A percentile compares a stretch with the other conserved stretches of the same genome.
These are phyloP conservation scores for Aegilops umbellulata DNA, from an alignment of 176 grass and related monocot genomes.

Conservation along the genomic window DNA sequence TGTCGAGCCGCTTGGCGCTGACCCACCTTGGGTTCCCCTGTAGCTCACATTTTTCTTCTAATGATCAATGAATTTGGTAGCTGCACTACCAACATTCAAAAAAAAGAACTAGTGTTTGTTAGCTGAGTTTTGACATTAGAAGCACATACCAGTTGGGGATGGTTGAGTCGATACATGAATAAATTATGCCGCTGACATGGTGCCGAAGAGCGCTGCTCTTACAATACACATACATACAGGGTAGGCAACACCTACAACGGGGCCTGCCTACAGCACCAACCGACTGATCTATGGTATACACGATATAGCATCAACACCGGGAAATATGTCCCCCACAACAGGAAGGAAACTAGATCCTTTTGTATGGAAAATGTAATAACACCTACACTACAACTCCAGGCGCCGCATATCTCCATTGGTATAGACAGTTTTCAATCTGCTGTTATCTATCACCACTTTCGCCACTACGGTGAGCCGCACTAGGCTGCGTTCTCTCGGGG, in stretches of 20 bases:
- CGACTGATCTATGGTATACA: constrained; percentile 44
- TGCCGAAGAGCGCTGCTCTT: constrained; percentile 23
- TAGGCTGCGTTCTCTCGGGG: constrained; percentile 33
- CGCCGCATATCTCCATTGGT: constrained; percentile 18
- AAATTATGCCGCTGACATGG: neutral
- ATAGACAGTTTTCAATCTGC: constrained; percentile 40
- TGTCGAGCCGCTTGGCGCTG: too few relatives aligned
- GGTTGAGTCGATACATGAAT: constrained; percentile 12
- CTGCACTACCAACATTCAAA: too few relatives aligned
- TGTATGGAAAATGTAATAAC: constrained; percentile 35
- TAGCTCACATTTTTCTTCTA: too few relatives aligned
- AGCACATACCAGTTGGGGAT: neutral
- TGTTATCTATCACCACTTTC: constrained; percentile 26
- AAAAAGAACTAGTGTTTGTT: too few relatives aligned
- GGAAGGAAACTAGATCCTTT: constrained; percentile 30
- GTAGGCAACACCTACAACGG: constrained; percentile 30
- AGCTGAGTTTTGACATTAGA: neutral
- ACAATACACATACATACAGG: constrained; percentile 42
- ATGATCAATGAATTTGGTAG: too few relatives aligned
- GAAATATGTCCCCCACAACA: neutral
- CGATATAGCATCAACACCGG: constrained; percentile 19
- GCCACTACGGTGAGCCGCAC: neutral
- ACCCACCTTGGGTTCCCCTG: too few relatives aligned
- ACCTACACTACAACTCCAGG: constrained; percentile 40
- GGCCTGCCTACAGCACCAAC: constrained; percentile 14